Base-by-base conservation (phyloP, 768 basidiomycete genomes). In the Russula brevipes region DNA sequence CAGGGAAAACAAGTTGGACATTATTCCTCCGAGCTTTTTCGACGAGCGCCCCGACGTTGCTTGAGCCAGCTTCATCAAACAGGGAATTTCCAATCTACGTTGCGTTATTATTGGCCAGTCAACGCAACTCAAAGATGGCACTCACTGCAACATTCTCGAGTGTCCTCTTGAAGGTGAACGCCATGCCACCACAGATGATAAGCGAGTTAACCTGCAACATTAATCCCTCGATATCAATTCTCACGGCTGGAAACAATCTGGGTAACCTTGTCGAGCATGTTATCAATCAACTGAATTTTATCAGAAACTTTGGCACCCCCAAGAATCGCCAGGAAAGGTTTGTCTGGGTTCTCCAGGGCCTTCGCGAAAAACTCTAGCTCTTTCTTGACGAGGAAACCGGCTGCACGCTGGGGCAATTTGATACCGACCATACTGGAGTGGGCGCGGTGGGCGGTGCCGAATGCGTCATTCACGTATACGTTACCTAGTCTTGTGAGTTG, bases 361-460 rank as follows among this genome's bases (percentile, higher is more conserved):
- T 98, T 99, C 52, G 96, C 93, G 75, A 99, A 98, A 81, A 87
- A 99, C 70, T 98, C 95, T 69, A 99, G 86, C 76, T 99, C 96
- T 77, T 98, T 98, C 80, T 95, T 97, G 81, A 99, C 89, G 65
- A 99, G 83, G 81, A 97, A 94, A 31, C 96, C 96, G 38, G 96
- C 86, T 1, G 96, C 96, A 69, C 94, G 83, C 76, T 96, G 89
- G 7, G 88, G 86, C 17, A 98, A 82, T 73, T 96, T 85, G 70
- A 99, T 82, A 69, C 96, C 96, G 69, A 99, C 96, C 95, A 99
- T 98, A 70, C 91, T 94, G 0, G 96, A 98, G 76, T 99, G 96
- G 9, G 94, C 94, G 69, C 96, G 93, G 76, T 99, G 96, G 55
- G 95, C 96, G 50, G 96, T 99, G 54, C 96, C 96, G 73, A 99